Conservation (phyloP, 805 yeast genomes). For the Saccharomycopsis sp. region DNA sequence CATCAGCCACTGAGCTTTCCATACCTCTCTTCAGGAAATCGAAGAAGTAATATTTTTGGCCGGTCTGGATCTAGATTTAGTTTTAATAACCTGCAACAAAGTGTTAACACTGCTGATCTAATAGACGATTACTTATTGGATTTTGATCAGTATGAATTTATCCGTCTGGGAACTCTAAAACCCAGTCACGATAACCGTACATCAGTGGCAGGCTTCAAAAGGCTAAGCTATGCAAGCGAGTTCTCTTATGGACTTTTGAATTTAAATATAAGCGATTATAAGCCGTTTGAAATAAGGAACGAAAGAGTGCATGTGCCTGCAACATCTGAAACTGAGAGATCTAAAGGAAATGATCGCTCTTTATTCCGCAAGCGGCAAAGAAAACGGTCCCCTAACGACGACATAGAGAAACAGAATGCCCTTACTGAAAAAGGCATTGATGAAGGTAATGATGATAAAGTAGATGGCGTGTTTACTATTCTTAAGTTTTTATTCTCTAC, state of each 20-base stretch:
- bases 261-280: background rate
- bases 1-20: background rate
- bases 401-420: background rate
- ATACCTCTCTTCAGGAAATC: background rate
- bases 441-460: conserved; percentile 19
- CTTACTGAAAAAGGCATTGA: conserved; percentile 4
- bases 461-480: conserved; percentile 13
- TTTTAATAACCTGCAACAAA: background rate
- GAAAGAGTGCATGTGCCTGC: background rate
- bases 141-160: background rate
- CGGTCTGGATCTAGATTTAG: background rate
- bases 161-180: background rate
- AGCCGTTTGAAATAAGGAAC: background rate
- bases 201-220: background rate
- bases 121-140: background rate
- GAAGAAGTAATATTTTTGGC: background rate
- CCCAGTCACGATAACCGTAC: background rate
- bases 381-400: background rate
- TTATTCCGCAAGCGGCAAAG: background rate
- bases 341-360: background rate
- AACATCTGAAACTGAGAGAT: background rate
- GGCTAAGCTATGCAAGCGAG: background rate
- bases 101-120: background rate
- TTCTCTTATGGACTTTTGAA: background rate
- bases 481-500: conserved; percentile 28